These are phyloP conservation scores for Zygosaccharomyces lentus DNA, from an alignment of 805 yeast species.

Conservation along the genomic window DNA sequence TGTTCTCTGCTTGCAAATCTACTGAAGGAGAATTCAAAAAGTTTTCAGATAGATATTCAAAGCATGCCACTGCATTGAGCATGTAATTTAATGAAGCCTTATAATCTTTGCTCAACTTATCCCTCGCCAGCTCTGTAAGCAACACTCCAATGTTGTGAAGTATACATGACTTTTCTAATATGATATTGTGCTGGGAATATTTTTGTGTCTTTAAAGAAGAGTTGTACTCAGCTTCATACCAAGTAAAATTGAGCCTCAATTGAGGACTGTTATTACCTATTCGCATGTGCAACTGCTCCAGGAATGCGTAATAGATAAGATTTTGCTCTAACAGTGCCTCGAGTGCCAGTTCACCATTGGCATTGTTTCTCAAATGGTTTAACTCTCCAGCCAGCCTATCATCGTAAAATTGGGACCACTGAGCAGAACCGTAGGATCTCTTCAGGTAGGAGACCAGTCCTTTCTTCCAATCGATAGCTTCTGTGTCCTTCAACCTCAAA, in stretches of 20 bases:
- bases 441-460: constrained; percentile 30
- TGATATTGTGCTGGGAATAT: constrained; percentile 69
- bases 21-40: constrained; percentile 84
- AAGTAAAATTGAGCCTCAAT: constrained; percentile 60
- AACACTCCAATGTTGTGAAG: constrained; percentile 74
- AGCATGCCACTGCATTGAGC: constrained; percentile 77
- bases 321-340: constrained; percentile 33
- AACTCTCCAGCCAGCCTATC: constrained; percentile 26
- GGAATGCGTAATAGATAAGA: constrained; percentile 70
- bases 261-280: constrained; percentile 58
- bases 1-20: constrained; percentile 68
- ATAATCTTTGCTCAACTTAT: constrained; percentile 39
- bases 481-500: constrained; percentile 31
- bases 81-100: constrained; percentile 58
- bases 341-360: constrained; percentile 33
- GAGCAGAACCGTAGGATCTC: constrained; percentile 30
- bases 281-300: constrained; percentile 75
- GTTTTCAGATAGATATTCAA: constrained; percentile 65
- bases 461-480: constrained; percentile 30
- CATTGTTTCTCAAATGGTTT: constrained; percentile 29
- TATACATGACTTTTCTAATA: constrained; percentile 84
- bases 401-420: constrained; percentile 32
- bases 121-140: constrained; percentile 48
- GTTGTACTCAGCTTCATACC: constrained; percentile 71
- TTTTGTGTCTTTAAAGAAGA: constrained; percentile 31